phyloP scores from a whole-genome alignment of 371 early-diverging fungal genomes.

The Circinella minor region DNA sequence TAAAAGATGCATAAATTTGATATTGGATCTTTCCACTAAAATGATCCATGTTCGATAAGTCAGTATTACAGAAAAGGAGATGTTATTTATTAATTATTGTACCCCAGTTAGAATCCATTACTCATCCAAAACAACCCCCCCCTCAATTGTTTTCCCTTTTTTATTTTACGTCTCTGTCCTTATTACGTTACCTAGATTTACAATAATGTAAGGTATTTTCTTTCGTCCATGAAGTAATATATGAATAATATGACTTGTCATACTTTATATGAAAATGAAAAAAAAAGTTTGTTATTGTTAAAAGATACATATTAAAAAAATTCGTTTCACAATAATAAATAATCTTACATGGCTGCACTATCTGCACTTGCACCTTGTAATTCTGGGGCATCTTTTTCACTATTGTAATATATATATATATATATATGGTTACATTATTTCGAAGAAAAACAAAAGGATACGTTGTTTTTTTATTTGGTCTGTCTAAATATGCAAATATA shows the following conservation, averaged over 20 bases:
- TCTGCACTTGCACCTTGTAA: conserved; percentile 41
- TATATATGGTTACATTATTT: too few relatives aligned
- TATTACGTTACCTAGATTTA: conserved; percentile 26
- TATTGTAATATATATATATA: conserved; percentile 2
- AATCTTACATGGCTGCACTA: conserved; percentile 52
- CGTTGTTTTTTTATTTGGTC: not conserved
- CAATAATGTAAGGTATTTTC: conserved; percentile 32
- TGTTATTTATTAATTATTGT: too few relatives aligned
- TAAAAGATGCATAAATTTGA: conserved; percentile 49
- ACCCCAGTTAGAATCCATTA: too few relatives aligned
- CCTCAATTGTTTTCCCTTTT: too few relatives aligned
- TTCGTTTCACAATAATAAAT: too few relatives aligned
- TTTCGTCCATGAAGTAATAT: conserved; percentile 26
- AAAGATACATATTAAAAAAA: too few relatives aligned
- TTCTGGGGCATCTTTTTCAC: conserved; percentile 45
- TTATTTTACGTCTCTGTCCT: not conserved
- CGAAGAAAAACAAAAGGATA: not conserved
- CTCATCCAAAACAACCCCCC: too few relatives aligned
- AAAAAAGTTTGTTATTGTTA: not conserved
- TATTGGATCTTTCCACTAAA: conserved; percentile 49
- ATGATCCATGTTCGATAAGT: too few relatives aligned
- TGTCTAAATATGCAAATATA: too few relatives aligned
- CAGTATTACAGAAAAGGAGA: too few relatives aligned
- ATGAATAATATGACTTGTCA: conserved; percentile 47
- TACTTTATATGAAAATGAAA: conserved; percentile 18